Evolutionary conservation across 2,329 filamentous ascomycete genomes (phyloP), one percentile per base, ranked within the genome.

Genomic region (Penicillium griseofulvum): DNA sequence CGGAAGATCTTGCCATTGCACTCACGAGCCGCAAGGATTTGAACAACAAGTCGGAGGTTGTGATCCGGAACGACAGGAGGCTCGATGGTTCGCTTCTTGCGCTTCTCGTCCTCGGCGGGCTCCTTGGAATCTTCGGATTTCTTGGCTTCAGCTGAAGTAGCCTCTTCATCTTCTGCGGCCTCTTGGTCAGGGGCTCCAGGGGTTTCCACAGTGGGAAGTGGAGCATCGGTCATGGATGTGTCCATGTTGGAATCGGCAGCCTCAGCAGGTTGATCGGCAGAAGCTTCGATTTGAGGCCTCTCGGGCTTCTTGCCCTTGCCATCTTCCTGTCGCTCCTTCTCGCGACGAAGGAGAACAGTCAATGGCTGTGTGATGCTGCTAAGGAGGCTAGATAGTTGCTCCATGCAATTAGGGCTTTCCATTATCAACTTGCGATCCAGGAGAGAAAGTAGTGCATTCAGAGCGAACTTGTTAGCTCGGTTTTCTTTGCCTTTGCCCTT

Each of bases 1-100:
- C 94, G 90, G 81, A 99, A 99, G 0, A 94, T 97, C 80, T 96
- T 97, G 60, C 90, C 92, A 69, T 91, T 96, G 76, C 94, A 99
- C 74, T 99, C 94, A 46, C 92, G 88, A 59, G 93, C 93, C 41
- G 96, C 91, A 62, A 99, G 89, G 54, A 99, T 96, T 71, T 94
- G 94, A 65, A 97, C 90, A n/a, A 99, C 91, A 54, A 97, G 80
- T 55, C 89, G 90, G 54, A 99, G 83, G 70, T 97, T 97, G 69
- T 91, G 84, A 29, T 93, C 86, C 5, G 94, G 92, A 52, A 99
- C 87, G 42, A 92, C 81, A 0, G 94, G 94, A 29, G 92, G 90
- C 48, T 88, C 86, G 49, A 96, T 78, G 61, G 76, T 85, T 72
- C 73, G 84, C 70, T 82, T 86, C 76, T 83, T 87, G 44, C 75